Evolutionary conservation across 176 grass and related monocot genomes (phyloP), one percentile per base, ranked within the genome.

Genomic region (Carex parvula): DNA sequence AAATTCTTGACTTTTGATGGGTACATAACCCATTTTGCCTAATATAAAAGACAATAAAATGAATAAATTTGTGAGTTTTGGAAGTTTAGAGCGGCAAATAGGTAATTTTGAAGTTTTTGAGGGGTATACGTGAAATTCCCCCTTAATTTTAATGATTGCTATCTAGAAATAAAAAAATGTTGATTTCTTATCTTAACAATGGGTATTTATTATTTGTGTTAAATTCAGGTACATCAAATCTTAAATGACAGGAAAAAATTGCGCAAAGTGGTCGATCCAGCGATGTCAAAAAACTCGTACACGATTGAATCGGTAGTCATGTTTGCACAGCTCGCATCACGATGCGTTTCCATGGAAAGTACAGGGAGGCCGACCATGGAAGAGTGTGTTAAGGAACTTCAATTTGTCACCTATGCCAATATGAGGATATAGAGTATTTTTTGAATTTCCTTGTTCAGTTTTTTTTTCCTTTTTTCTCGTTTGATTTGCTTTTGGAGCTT

Each of bases 301-400:
- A 94, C 93, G 14, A 21, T 89, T 64, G 91, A 94, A 60, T 95
- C 93, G 1, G 80, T 94, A 22, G 83, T 86, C 80, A 88, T 92
- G 88, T 94, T 99, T 85, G 88, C 89, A 52, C 81, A 67, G 11
- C 92, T 99, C 63, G 96, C 93, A 80, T 92, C 96, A 50, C 91
- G 91, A 18, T 99, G 92, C 83, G 90, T 99, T 53, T 90, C 81
- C 86, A 89, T 99, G 61, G 97, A 99, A 61, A 85, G 97, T 70
- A 79, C 82, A 66, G 88, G 81, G 30, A 87, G 96, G 39, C 96
- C 96, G 3, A 79, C 96, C 53, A 99, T 95, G 91, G 50, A 44
- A 18, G 97, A 95, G 50, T 99, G 91, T 84, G 88, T 99, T 76
- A 95, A 89, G 91, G 91, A 95, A 88, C 88, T 99, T 61, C 93